Evolutionary conservation across 805 yeast genomes (phyloP), one percentile per base, ranked within the genome.

Genomic region (Saccharomyces kudriavzevii): DNA sequence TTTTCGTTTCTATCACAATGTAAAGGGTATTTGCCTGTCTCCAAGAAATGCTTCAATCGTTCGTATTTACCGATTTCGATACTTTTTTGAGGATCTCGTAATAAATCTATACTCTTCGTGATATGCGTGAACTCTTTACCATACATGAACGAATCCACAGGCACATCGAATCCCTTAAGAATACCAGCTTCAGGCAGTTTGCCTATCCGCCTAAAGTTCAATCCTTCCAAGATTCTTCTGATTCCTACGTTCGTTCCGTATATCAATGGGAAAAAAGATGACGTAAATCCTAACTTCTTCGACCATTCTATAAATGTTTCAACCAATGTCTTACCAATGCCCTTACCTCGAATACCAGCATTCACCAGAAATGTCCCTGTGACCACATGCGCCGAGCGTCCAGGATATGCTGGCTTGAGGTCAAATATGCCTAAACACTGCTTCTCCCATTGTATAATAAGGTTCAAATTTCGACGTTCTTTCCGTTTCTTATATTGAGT

Each of bases 221-320:
- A 75, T 10, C 83, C 74, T 61, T 89, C 96, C 72, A 90, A 80
- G 47, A 92, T 84, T 56, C 84, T 75, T 58, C 94, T 75, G 4
- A 95, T 94, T 1, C 95, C 85, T 20, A 80, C 82, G 65, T 94
- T 94, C 2, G 95, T 84, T 59, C 91, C 96, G 69, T 88, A 94
- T 3, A 92, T 89, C 53, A 92, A 74, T 58, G 90, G 89, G 71
- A 94, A 87, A 57, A 87, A 80, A 5, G 88, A 80, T 58, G 89
- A 87, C 0, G 92, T 87, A 69, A 87, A 92, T 3, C 97, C 97
- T 45, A 94, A 74, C 56, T 83, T 76, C 13, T 92, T 92, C 1
- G 97, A 89, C 98, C 98, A 94, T 55, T 85, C 89, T 25, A 91
- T 67, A 61, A 82, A 89, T 61, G 95, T 85, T 62, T 89, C 96